Base-by-base conservation (phyloP, 2,329 filamentous ascomycete genomes). In the Rachicladosporium sp. region DNA sequence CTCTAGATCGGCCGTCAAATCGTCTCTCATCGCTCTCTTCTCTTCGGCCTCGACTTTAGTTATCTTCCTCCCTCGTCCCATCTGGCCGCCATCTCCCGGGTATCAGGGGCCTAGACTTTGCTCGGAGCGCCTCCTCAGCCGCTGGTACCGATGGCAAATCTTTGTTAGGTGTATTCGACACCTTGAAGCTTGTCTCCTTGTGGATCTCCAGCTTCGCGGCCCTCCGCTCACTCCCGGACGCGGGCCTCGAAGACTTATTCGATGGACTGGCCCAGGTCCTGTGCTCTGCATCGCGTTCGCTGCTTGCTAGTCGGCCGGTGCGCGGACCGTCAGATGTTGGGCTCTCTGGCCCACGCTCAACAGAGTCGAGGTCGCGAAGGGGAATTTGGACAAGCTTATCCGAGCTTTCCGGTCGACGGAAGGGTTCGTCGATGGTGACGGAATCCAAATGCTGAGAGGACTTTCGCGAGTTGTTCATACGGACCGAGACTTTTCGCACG, bases 401-500 rank as follows among this genome's bases (percentile, higher is more conserved):
- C 11, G 23, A 11, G 21, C 11, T 33, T 15, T 34, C 37, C 38
- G 30, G 33, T 4, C 21, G 35, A 9, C 38, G 34, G 21, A 41
- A 30, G 7, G 38, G 34, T 10, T 19, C 15, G 15, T 19, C 15
- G 15, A 19, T 19, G 15, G 15, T 19, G 15, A 19, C 15, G 15
- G 15, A 19, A 19, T 19, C 15, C 15, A 19, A 19, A 19, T 19
- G 15, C 15, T 19, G 15, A 19, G 15, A 19, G 15, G 15, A 19
- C 15, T 19, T 19, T 19, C 15, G 3, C 15, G 15, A 19, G 15
- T 19, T 19, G 15, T 19, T 19, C 15, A 19, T 19, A 19, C 15
- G 15, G 15, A 19, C 15, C 15, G 15, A 50, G 29, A 56, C 33
- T 21, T 33, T 37, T 10, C 32, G 36, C 8, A 47, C 41, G 19